Evolutionary conservation across 495 filamentous ascomycete genomes (phyloP).

Genomic region (Xylaria bambusicola): DNA sequence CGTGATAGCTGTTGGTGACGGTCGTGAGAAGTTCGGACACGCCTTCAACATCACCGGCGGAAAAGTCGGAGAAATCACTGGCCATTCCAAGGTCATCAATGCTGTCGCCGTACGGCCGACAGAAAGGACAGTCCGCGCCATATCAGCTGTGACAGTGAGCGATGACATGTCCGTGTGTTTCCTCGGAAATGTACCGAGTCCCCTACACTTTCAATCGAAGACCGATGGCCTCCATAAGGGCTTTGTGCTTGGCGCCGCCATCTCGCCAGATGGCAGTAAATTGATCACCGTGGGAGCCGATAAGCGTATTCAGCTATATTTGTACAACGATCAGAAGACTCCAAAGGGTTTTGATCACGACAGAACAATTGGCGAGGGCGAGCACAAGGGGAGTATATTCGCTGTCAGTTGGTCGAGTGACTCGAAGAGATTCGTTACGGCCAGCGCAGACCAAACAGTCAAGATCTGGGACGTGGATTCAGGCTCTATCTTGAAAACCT

Average conservation of each 20-base stretch:
- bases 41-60: constrained; percentile 96
- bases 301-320: constrained; percentile 83
- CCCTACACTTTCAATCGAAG: constrained; percentile 84
- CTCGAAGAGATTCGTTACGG: constrained; percentile 85
- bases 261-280: constrained; percentile 83
- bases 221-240: constrained; percentile 75
- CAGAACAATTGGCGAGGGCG: constrained; percentile 73
- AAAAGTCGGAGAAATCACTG: constrained; percentile 88
- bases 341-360: constrained; percentile 88
- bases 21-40: constrained; percentile 89
- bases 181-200: constrained; percentile 76
- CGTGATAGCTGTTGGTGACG: constrained; percentile 93
- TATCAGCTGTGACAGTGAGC: constrained; percentile 85
- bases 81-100: constrained; percentile 89
- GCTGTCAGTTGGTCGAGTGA: constrained; percentile 87
- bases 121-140: constrained; percentile 85
- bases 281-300: constrained; percentile 91
- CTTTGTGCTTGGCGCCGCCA: constrained; percentile 84
- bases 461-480: constrained; percentile 85
- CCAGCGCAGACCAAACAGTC: constrained; percentile 91
- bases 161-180: constrained; percentile 90
- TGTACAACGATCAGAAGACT: constrained; percentile 44
- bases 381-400: constrained; percentile 90
- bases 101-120: constrained; percentile 86
- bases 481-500: constrained; percentile 73